phyloP scores from a whole-genome alignment of 2,329 filamentous ascomycete genomes.

The Pezicula neosporulosa region DNA sequence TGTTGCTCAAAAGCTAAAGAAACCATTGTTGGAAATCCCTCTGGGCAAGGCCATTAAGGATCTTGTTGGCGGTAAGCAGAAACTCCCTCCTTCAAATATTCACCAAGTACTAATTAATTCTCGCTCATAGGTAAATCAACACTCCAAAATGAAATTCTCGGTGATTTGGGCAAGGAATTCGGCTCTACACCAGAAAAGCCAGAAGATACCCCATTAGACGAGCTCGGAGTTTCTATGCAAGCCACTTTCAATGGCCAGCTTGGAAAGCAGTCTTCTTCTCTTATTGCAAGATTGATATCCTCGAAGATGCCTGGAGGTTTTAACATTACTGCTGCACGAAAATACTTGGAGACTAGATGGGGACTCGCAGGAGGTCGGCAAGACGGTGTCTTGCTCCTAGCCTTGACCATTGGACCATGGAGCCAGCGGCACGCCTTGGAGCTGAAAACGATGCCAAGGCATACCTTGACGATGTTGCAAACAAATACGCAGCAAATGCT shows the following conservation, averaged over 20 bases:
- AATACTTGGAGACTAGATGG: conserved; percentile 94
- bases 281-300: conserved; percentile 91
- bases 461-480: conserved; percentile 82
- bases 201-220: conserved; percentile 94
- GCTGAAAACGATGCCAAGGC: conserved; percentile 89
- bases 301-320: conserved; percentile 99
- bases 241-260: conserved; percentile 98
- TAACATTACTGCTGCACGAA: conserved; percentile 94
- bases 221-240: conserved; percentile 93
- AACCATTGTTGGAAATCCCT: conserved; percentile 82
- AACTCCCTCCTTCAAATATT: conserved; percentile 9
- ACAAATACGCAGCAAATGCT: conserved; percentile 82
- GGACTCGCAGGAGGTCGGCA: conserved; percentile 83
- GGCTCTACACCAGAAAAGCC: conserved; percentile 97
- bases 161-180: conserved; percentile 97
- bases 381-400: conserved; percentile 84
- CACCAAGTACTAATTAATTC: conserved; percentile 10
- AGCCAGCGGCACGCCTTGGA: conserved; percentile 82
- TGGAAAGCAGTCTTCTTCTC: conserved; percentile 90
- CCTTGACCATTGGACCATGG: conserved; percentile 91
- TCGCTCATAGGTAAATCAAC: conserved; percentile 80
- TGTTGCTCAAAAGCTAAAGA: conserved; percentile 97
- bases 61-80: conserved; percentile 81
- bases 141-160: conserved; percentile 96
- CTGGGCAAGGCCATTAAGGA: conserved; percentile 98